Evolutionary conservation across 2,329 filamentous ascomycete species (phyloP).

Genomic region (Helicocarpus griseus): DNA sequence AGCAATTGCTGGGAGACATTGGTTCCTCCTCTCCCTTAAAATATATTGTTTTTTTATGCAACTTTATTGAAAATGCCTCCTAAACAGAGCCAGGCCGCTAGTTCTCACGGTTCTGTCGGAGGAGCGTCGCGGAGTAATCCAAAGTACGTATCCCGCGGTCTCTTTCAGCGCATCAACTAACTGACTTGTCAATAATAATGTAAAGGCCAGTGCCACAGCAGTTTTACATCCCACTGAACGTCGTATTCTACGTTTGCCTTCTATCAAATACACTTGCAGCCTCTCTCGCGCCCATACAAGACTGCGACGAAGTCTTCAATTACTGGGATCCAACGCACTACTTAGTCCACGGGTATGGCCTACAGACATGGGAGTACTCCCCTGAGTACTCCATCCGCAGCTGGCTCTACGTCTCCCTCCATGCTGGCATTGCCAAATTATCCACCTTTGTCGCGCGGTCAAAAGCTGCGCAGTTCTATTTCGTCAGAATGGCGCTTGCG

Average conservation of each 20-base stretch:
- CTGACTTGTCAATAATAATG: too few species aligned
- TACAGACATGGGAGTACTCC: constrained; percentile 98
- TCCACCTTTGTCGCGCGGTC: constrained; percentile 45
- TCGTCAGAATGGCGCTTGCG: constrained; percentile 66
- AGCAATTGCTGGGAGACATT: background rate
- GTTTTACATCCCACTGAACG: constrained; percentile 60
- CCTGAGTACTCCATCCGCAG: constrained; percentile 90
- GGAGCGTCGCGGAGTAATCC: background rate
- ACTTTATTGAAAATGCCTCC: background rate
- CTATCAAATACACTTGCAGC: constrained; percentile 66
- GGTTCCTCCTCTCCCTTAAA: background rate
- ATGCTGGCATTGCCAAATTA: constrained; percentile 62
- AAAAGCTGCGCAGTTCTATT: constrained; percentile 68
- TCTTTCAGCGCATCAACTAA: constrained; percentile 4
- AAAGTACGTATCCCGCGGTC: background rate
- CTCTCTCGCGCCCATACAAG: constrained; percentile 79
- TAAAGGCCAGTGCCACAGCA: constrained; percentile 28
- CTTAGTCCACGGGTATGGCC: constrained; percentile 78
- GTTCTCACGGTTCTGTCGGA: background rate
- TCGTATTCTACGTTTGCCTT: constrained; percentile 73
- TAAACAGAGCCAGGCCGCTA: background rate
- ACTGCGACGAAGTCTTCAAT: constrained; percentile 98
- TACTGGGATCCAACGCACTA: constrained; percentile 98
- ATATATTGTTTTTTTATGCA: background rate
- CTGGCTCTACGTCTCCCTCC: constrained; percentile 80